Conservation (phyloP, 1,139 yeast genomes). For the Taiozyma sp. region DNA sequence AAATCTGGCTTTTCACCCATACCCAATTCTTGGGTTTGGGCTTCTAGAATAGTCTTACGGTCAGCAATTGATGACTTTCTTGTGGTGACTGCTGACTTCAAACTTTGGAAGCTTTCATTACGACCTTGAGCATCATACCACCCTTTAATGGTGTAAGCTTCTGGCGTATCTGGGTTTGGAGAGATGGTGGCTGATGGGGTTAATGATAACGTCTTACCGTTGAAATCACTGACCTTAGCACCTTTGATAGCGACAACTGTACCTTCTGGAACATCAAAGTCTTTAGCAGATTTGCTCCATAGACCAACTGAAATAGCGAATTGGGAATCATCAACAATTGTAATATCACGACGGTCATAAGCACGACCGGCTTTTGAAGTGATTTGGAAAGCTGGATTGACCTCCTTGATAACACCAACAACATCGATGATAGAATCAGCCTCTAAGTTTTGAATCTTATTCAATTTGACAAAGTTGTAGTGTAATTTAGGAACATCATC, state of each 20-base stretch:
- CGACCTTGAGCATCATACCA: constrained; percentile 89
- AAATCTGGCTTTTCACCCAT: constrained; percentile 72
- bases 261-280: constrained; percentile 69
- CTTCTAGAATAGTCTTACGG: constrained; percentile 63
- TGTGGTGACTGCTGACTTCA: constrained; percentile 39
- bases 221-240: constrained; percentile 83
- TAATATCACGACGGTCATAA: constrained; percentile 84
- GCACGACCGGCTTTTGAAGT: constrained; percentile 94
- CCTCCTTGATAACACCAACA: constrained; percentile 76
- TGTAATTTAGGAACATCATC: constrained; percentile 70
- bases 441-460: constrained; percentile 60
- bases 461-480: constrained; percentile 70
- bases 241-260: constrained; percentile 91
- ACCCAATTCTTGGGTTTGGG: constrained; percentile 67
- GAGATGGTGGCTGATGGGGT: constrained; percentile 72
- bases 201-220: constrained; percentile 79
- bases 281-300: constrained; percentile 86
- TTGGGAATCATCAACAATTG: constrained; percentile 80
- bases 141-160: constrained; percentile 83
- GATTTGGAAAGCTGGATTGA: constrained; percentile 69
- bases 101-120: constrained; percentile 53
- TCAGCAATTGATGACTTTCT: constrained; percentile 32
- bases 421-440: constrained; percentile 76
- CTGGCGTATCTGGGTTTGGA: constrained; percentile 83
- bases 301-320: constrained; percentile 74